Evolutionary conservation across 2,329 filamentous ascomycete species (phyloP), one percentile per base, ranked within the genome.

Genomic region (Cladosporium halotolerans): DNA sequence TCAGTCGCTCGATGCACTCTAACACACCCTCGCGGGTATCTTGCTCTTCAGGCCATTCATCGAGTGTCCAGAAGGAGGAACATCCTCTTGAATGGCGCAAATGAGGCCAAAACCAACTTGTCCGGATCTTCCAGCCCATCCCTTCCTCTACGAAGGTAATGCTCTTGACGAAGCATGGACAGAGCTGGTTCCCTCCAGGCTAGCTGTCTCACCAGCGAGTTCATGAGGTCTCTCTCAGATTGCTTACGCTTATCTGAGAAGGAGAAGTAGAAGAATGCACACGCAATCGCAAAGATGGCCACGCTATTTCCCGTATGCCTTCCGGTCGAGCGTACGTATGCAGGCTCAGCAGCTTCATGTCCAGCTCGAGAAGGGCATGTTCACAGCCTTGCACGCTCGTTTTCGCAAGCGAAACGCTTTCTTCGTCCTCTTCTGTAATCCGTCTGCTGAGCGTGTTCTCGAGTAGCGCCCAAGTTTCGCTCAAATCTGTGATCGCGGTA

Each of bases 21-120:
- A 60, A 40, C n/a, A 61, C 45, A 18, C 43, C 39, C 39, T 62
- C 45, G 23, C 59, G 58, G 10, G 55, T 39, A 18, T 53, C 46
- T 32, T 56, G 18, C 7, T 32, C 13, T 39, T 63, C 55, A 11
- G 53, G 57, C 54, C 63, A 67, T 52, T 70, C 67, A 41, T 71
- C 67, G n/a, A 70, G 53, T 18, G 57, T 70, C 68, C 11, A 71
- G 41, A 1, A 65, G 56, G 28, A 71, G 56, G 53, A 63, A 69
- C 1, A 64, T 59, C 45, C 28, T 66, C 60, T 40, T 51, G 42
- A 52, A 56, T 32, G 56, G 45, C n/a, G 40, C 18, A 8, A 58
- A 28, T 10, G 45, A 58, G 8, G 45, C 23, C 8, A 46, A 33
- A 41, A 63, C 45, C 19, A 60, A 59, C 32, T 55, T 55, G 43